Base-by-base conservation (phyloP, 352 stramenopile genomes). In the Phytophthora pini region DNA sequence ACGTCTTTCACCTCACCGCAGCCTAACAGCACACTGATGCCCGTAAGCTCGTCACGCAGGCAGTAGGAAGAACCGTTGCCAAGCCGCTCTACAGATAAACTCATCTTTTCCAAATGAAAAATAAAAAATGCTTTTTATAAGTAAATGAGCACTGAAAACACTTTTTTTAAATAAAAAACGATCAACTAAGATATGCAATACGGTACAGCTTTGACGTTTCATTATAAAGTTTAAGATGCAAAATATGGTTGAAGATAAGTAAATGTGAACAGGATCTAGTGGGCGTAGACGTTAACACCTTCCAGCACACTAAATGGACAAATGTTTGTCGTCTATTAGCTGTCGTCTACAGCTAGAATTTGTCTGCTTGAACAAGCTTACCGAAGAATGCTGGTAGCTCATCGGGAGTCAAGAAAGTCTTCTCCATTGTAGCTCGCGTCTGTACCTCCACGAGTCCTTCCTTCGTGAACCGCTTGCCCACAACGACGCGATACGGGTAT, bases 401-500 rank as follows among this genome's bases (percentile, higher is more conserved):
- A 2, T 70, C 58, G 0, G 68, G 84, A 27, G 78, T 41, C 10
- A 94, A 2, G 40, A 90, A 93, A 2, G 55, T 72, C 49, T 88
- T 89, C 36, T 82, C 71, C 77, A 94, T 83, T 5, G 78, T 90
- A 17, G 74, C 70, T 56, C 87, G 80, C 20, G 74, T 82, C 54
- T 91, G 80, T 20, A 94, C 79, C 59, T 95, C 87, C 0, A 95
- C 84, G 5, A 94, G 73, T 7, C 84, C 82, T 72, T 94, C 88
- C 26, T 80, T 84, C 2, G 62, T 73, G 50, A 91, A 95, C 5
- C 81, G 79, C 61, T 92, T 95, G 61, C 89, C 89, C 15, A 97
- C 76, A 4, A 96, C 86, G 11, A 96, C 74, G 32, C 87, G 86
- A 68, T 84, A 94, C n/a, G 89, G 89, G 52, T 90, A 94, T 1